Conservation (phyloP, 2,329 filamentous ascomycete species). For the Aspergillus sojae region DNA sequence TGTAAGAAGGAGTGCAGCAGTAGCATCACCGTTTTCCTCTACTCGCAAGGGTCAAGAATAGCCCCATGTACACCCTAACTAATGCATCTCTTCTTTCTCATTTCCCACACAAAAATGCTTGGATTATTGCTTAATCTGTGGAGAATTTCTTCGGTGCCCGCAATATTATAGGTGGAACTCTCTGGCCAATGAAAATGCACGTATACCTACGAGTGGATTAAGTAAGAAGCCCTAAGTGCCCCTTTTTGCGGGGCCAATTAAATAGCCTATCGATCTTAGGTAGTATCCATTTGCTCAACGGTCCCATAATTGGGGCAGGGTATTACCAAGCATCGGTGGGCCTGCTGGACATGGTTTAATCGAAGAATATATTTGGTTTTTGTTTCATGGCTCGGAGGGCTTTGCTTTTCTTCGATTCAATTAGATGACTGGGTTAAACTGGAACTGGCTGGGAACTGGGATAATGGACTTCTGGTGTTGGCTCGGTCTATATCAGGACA, state of each 20-base stretch:
- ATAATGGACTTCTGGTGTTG: too few species aligned
- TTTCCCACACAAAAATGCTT: background rate
- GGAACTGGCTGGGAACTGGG: too few species aligned
- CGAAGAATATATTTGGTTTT: too few species aligned
- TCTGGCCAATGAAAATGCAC: background rate
- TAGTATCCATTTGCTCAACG: background rate
- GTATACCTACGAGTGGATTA: background rate
- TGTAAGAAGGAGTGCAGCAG: too few species aligned
- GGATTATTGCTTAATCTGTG: background rate
- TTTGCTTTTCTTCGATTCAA: too few species aligned
- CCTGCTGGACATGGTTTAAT: too few species aligned
- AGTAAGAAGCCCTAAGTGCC: background rate
- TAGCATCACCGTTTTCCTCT: too few species aligned
- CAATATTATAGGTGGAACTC: background rate
- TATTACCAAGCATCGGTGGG: background rate
- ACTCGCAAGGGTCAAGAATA: accelerated
- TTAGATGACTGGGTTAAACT: too few species aligned
- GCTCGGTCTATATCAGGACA: too few species aligned
- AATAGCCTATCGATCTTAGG: background rate
- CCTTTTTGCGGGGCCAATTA: background rate
- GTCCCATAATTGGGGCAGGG: background rate
- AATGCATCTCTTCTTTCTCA: background rate
- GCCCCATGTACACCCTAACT: background rate
- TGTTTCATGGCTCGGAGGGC: too few species aligned
- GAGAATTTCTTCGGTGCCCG: background rate